Conservation (phyloP, 2,329 filamentous ascomycete genomes). For the Fusarium sp. region DNA sequence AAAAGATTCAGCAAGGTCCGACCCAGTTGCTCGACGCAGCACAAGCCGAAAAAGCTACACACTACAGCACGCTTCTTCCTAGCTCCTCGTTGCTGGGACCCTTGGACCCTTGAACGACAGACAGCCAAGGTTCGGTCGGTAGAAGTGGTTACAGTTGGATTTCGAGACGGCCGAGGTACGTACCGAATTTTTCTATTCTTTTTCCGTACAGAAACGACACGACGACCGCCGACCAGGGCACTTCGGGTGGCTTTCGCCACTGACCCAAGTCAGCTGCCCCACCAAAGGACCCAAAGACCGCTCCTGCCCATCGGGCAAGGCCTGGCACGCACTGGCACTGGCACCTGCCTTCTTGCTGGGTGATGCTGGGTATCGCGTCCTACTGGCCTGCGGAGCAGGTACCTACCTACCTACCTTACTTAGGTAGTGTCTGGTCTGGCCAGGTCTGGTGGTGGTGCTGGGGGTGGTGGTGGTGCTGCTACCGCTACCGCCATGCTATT, state of each 20-base stretch:
- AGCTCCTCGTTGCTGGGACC: conserved; percentile 36
- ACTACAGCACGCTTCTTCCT: conserved; percentile 19
- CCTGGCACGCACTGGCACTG: conserved; percentile 37
- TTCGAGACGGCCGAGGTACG: conserved; percentile 25
- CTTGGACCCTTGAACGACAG: conserved; percentile 41
- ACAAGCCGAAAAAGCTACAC: conserved; percentile 25
- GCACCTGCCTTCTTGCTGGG: conserved; percentile 26
- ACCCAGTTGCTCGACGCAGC: conserved; percentile 10
- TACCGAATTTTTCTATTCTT: conserved; percentile 30
- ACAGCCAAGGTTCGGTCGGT: conserved; percentile 17
- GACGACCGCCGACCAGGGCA: conserved; percentile 25
- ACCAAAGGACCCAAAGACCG: conserved; percentile 47
- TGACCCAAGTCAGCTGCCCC: conserved; percentile 54
- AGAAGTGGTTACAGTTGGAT: conserved; percentile 18
- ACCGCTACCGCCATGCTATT: neutral
- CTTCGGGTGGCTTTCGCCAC: conserved; percentile 51
- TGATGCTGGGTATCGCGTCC: conserved; percentile 6
- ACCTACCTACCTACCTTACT: too few relatives aligned
- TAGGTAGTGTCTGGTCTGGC: neutral
- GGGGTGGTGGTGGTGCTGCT: conserved; percentile 20
- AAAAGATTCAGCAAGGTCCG: conserved; percentile 16
- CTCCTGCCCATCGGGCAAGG: conserved; percentile 29
- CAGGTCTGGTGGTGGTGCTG: too few relatives aligned
- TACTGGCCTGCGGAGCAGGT: conserved; percentile 2
- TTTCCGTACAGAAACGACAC: conserved; percentile 24